Base-by-base conservation (phyloP, 2,329 filamentous ascomycete genomes). In the Fusarium verrucosum region DNA sequence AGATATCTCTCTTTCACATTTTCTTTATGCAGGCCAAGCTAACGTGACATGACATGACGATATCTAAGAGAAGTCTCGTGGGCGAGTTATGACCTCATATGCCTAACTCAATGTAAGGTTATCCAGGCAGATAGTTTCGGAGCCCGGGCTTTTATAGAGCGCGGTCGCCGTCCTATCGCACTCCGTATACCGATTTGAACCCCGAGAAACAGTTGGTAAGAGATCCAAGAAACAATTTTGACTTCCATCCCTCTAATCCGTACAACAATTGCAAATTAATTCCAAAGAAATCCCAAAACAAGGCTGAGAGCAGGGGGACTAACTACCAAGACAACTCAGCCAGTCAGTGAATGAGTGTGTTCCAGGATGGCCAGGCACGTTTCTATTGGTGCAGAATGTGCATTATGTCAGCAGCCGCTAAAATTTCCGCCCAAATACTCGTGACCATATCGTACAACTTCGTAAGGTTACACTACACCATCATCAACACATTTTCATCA, bases 321-420 rank as follows among this genome's bases (percentile, higher is more conserved):
- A 23, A 23, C 23, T 23, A 23, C 23, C n/a, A n/a, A n/a, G n/a
- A n/a, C 23, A 23, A 23, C 23, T 23, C 23, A 23, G 23, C 23
- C 23, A 23, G 23, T 23, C 23, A 23, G 8, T 8, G 5, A 23
- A 23, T 23, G n/a, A n/a, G n/a, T n/a, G 28, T 11, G 30, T n/a
- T 32, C 5, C 26, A 28, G 7, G 26, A 6, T 11, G 13, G 30
- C 30, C 16, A 16, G 16, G 13, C 10, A 14, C 30, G 30, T 33
- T 54, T 28, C 33, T 16, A 44, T 61, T 55, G 61, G 44, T 42
- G 35, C 35, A 47, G 33, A 16, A 7, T 2, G 7, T 4, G 28
- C 36, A 59, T 72, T 72, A 72, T 59, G 70, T 72, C 70, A 72
- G 70, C 70, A 32, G 49, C 54, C 49, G 54, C 54, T 52, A 71